Evolutionary conservation across 129 eudicot species (phyloP).

Genomic region (Cynara cardunculus): DNA sequence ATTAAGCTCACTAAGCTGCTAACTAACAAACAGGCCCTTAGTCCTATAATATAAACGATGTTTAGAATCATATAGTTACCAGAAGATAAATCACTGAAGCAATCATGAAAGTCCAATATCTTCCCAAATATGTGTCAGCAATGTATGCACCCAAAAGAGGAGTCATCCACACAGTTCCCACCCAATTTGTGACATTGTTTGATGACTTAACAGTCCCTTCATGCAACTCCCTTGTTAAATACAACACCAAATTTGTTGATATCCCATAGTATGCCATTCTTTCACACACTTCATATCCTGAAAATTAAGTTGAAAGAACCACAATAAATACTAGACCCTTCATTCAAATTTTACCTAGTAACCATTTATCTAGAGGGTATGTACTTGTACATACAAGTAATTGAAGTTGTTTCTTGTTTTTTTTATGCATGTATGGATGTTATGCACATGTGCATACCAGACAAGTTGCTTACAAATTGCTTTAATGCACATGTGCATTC

Average conservation of each 20-base stretch:
- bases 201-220: slow-evolving; percentile 70
- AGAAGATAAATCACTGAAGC: slow-evolving; percentile 43
- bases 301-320: background rate
- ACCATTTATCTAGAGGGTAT: too few species aligned
- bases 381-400: too few species aligned
- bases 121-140: slow-evolving; percentile 58
- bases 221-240: slow-evolving; percentile 47
- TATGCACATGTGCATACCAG: too few species aligned
- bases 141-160: slow-evolving; percentile 73
- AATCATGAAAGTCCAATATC: slow-evolving; percentile 70
- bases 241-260: slow-evolving; percentile 56
- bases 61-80: slow-evolving; percentile 18
- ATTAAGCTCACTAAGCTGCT: too few species aligned
- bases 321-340: background rate
- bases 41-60: background rate
- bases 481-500: too few species aligned
- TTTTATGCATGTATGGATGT: too few species aligned
- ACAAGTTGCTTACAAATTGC: too few species aligned
- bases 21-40: background rate
- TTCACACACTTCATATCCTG: slow-evolving; percentile 71
- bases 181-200: slow-evolving; percentile 75
- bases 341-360: too few species aligned
- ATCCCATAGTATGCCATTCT: slow-evolving; percentile 70
- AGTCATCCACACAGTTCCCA: slow-evolving; percentile 63
- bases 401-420: too few species aligned